Percentiles rank a stretch among this genome's conserved stretches.
phyloP scores from a whole-genome alignment of 495 filamentous ascomycete genomes.

The Talaromyces trachyspermus region DNA sequence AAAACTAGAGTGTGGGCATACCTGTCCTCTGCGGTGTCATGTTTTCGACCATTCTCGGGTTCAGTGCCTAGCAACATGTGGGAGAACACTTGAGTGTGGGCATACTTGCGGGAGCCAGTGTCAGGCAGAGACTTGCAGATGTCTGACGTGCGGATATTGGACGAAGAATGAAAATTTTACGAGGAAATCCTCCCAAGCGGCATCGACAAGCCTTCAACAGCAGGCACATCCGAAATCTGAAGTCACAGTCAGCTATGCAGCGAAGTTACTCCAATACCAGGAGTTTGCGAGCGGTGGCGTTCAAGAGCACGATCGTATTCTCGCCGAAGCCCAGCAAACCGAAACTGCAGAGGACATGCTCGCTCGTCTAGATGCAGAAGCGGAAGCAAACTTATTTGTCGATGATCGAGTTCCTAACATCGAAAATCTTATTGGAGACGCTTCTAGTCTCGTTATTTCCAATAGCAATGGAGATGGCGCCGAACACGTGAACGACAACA shows the following conservation, averaged over 20 bases:
- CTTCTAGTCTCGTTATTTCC: too few species aligned
- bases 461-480: too few species aligned
- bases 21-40: constrained; percentile 32
- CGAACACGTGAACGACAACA: neutral
- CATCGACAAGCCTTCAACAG: neutral
- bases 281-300: constrained; percentile 19
- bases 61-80: constrained; percentile 23
- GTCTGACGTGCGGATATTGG: constrained; percentile 1
- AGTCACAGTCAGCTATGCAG: neutral
- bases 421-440: too few species aligned
- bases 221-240: neutral
- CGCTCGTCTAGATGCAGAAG: constrained; percentile 6
- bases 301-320: constrained; percentile 17
- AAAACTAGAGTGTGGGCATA: constrained; percentile 32
- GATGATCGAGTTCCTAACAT: constrained; percentile 1
- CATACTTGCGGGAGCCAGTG: constrained; percentile 22
- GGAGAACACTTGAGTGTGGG: constrained; percentile 20
- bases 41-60: constrained; percentile 17
- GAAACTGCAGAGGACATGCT: constrained; percentile 2
- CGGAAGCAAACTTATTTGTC: constrained; percentile 1
- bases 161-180: neutral
- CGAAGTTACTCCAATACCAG: constrained; percentile 11
- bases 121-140: constrained; percentile 8
- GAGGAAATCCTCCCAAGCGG: neutral
- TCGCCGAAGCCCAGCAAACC: constrained; percentile 4